phyloP scores from a whole-genome alignment of 2,329 filamentous ascomycete genomes.

The Cladophialophora carrionii region DNA sequence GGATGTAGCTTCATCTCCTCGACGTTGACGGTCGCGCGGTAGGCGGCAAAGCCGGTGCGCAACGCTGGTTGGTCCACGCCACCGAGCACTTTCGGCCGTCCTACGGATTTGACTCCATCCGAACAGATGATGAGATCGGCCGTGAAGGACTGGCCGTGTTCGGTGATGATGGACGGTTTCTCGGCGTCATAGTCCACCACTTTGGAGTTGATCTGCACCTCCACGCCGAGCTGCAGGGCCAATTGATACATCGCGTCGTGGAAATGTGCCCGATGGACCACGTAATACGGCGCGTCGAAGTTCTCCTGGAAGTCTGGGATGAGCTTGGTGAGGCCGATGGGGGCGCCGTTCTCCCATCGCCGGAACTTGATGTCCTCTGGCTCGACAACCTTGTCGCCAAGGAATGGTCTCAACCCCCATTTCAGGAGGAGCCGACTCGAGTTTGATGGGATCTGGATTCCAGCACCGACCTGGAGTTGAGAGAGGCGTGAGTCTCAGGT shows the following conservation, averaged over 20 bases:
- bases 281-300: slow-evolving; percentile 33
- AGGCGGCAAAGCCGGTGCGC: slow-evolving; percentile 34
- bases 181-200: slow-evolving; percentile 38
- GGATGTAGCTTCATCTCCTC: slow-evolving; percentile 31
- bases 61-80: slow-evolving; percentile 24
- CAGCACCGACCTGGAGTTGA: slow-evolving; percentile 40
- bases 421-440: slow-evolving; percentile 39
- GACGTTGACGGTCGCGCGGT: slow-evolving; percentile 34
- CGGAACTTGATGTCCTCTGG: slow-evolving; percentile 30
- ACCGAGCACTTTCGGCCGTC: slow-evolving; percentile 35
- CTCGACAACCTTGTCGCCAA: slow-evolving; percentile 27
- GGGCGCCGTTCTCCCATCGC: slow-evolving; percentile 30
- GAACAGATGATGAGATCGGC: slow-evolving; percentile 48
- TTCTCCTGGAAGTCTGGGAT: slow-evolving; percentile 30
- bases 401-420: slow-evolving; percentile 38
- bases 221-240: slow-evolving; percentile 28
- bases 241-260: slow-evolving; percentile 32
- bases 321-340: slow-evolving; percentile 32
- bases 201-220: slow-evolving; percentile 33
- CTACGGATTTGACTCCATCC: slow-evolving; percentile 43
- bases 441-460: slow-evolving; percentile 42
- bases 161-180: slow-evolving; percentile 39
- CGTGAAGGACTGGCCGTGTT: slow-evolving; percentile 39
- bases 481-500: background rate
- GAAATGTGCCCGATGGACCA: slow-evolving; percentile 34